These are phyloP conservation scores for Nepenthes gracilis DNA, from an alignment of 148 eudicot species.

Conservation along the genomic window DNA sequence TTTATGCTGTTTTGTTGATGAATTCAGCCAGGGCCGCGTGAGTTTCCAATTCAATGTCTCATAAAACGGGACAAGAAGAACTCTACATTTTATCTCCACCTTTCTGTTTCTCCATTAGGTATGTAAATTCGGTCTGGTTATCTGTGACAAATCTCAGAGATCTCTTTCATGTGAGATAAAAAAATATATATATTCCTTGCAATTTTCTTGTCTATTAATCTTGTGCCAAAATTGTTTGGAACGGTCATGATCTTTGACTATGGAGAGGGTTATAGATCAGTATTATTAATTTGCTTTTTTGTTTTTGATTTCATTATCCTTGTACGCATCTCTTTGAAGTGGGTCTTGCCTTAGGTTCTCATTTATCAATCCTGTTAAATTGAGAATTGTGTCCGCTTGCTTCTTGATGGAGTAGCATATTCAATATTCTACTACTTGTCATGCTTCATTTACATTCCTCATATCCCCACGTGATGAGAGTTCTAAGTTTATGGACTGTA, in stretches of 20 bases:
- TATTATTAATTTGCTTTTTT: neutral
- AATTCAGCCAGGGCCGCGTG: slow-evolving; percentile 88
- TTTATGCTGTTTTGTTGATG: slow-evolving; percentile 4
- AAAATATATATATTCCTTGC: neutral
- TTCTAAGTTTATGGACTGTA: no score
- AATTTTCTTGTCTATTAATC: neutral
- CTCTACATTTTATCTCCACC: slow-evolving; percentile 70
- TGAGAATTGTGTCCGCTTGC: neutral
- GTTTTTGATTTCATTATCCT: neutral
- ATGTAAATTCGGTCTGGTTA: slow-evolving; percentile 15
- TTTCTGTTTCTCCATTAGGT: slow-evolving; percentile 66
- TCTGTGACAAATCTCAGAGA: neutral
- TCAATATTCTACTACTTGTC: no score
- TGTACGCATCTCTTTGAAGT: neutral
- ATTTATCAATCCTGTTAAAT: neutral
- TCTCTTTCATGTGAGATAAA: no score
- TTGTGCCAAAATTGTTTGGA: no score
- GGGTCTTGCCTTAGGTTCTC: neutral
- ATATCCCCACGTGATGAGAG: no score
- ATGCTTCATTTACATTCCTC: no score
- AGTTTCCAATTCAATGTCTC: slow-evolving; percentile 71
- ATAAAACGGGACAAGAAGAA: slow-evolving; percentile 84
- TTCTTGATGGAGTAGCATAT: no score
- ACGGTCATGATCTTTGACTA: no score
- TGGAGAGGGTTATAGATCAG: no score